Conservation (phyloP, 140 eudicot genomes). For the Cichorium intybus region DNA sequence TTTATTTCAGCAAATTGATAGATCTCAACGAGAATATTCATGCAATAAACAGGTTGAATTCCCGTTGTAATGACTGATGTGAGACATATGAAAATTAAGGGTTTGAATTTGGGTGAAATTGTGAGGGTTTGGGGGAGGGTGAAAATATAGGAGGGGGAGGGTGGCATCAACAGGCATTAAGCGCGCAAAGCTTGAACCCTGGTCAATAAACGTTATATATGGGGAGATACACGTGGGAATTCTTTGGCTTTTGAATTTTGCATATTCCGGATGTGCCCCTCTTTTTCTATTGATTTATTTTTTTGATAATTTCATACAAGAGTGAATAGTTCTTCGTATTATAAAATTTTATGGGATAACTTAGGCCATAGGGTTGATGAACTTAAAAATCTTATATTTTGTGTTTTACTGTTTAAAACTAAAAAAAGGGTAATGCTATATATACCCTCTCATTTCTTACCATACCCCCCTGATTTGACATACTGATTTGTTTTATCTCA, state of each 20-base stretch:
- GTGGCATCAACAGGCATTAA: neutral
- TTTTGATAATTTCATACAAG: too few species aligned
- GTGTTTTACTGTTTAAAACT: too few species aligned
- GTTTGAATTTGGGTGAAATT: slow-evolving; percentile 23
- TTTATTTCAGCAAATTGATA: slow-evolving; percentile 14
- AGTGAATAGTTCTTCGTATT: too few species aligned
- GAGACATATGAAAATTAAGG: slow-evolving; percentile 1
- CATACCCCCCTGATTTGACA: too few species aligned
- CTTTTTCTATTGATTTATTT: neutral
- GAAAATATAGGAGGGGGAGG: neutral
- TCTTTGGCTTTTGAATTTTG: neutral
- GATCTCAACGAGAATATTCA: slow-evolving; percentile 2
- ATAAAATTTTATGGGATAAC: too few species aligned
- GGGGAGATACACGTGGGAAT: neutral
- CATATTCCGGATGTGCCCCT: neutral
- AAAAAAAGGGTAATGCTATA: too few species aligned
- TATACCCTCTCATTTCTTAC: too few species aligned
- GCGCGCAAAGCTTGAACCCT: neutral
- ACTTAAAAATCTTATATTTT: too few species aligned
- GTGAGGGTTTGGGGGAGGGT: slow-evolving; percentile 27
- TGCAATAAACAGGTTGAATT: neutral
- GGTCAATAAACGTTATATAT: slow-evolving; percentile 8
- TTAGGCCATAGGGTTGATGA: too few species aligned
- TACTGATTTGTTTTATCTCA: too few species aligned
- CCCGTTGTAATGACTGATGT: neutral